Conservation (phyloP, 495 filamentous ascomycete genomes). For the Terfezia boudieri region DNA sequence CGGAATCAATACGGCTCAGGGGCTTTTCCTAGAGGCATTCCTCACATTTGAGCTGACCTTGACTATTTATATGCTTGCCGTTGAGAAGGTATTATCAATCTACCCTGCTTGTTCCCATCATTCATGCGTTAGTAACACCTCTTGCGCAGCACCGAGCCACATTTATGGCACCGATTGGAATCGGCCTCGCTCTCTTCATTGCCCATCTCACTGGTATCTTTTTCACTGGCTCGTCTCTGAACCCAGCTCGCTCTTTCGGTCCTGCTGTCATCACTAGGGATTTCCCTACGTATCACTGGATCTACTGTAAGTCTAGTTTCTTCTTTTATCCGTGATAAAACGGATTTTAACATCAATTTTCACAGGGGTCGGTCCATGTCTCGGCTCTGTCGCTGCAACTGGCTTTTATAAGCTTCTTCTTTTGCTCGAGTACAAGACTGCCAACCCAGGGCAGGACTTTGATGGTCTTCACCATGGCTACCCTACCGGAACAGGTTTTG, state of each 20-base stretch:
- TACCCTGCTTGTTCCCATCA: background rate
- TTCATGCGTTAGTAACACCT: background rate
- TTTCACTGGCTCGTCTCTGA: constrained; percentile 51
- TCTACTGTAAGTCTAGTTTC: constrained; percentile 26
- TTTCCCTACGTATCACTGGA: constrained; percentile 53
- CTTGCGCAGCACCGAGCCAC: constrained; percentile 38
- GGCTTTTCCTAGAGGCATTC: constrained; percentile 57
- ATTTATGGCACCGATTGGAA: constrained; percentile 54
- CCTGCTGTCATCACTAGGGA: constrained; percentile 38
- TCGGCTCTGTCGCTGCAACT: constrained; percentile 17
- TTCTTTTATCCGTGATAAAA: constrained; percentile 1
- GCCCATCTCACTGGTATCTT: constrained; percentile 46
- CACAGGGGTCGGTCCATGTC: constrained; percentile 28
- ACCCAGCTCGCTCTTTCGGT: constrained; percentile 51
- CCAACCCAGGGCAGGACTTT: constrained; percentile 21
- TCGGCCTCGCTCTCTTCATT: constrained; percentile 52
- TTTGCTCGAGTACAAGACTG: constrained; percentile 19
- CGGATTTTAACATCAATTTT: constrained; percentile 1
- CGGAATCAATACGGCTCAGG: constrained; percentile 35
- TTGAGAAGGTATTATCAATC: constrained; percentile 32
- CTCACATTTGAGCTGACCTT: constrained; percentile 57
- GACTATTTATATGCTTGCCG: constrained; percentile 60
- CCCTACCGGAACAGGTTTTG: too few relatives aligned
- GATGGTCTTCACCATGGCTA: constrained; percentile 3
- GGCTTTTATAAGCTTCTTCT: constrained; percentile 15